A percentile compares a stretch with the other conserved stretches of the same genome.
Evolutionary conservation across 164 flowering plant species (phyloP).

Genomic region (Amborella trichopoda): DNA sequence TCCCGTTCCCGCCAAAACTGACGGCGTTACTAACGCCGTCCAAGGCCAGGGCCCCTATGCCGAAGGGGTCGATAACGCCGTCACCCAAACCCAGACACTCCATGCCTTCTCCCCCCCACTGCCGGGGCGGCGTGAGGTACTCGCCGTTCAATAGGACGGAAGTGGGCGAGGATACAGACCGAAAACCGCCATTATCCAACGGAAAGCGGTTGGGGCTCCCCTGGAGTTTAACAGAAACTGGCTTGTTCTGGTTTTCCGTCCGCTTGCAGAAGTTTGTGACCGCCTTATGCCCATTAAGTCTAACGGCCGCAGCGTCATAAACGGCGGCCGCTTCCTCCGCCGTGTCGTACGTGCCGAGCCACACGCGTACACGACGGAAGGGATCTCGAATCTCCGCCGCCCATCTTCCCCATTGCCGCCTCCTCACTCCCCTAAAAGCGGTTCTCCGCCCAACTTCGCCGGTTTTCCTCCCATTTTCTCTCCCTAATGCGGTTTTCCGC

Average conservation of each 20-base stretch:
- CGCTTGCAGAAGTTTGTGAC: conserved; percentile 26
- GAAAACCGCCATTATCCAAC: not conserved
- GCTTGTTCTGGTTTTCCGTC: no score
- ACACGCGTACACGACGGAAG: conserved; percentile 30
- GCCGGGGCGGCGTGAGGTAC: no score
- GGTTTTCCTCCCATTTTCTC: no score
- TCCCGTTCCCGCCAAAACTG: conserved; percentile 14
- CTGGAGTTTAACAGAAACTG: no score
- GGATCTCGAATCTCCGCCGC: conserved; percentile 81
- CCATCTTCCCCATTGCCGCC: conserved; percentile 67
- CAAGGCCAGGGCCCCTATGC: conserved; percentile 16
- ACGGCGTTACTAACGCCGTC: no score
- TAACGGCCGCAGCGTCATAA: conserved; percentile 53
- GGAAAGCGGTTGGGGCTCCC: no score
- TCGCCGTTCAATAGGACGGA: no score
- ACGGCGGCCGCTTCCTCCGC: conserved; percentile 61
- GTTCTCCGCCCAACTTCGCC: conserved; percentile 2
- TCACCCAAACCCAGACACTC: no score
- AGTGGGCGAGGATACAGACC: conserved; percentile 34
- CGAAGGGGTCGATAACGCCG: conserved; percentile 22
- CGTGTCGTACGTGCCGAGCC: conserved; percentile 71
- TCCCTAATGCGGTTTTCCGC: no score
- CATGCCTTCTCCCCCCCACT: no score
- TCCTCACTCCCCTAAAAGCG: conserved; percentile 40
- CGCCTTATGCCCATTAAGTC: conserved; percentile 44